Evolutionary conservation across 1,284 basidiomycete genomes (phyloP), one percentile per base, ranked within the genome.

Genomic region (Ustilago cynodontis): DNA sequence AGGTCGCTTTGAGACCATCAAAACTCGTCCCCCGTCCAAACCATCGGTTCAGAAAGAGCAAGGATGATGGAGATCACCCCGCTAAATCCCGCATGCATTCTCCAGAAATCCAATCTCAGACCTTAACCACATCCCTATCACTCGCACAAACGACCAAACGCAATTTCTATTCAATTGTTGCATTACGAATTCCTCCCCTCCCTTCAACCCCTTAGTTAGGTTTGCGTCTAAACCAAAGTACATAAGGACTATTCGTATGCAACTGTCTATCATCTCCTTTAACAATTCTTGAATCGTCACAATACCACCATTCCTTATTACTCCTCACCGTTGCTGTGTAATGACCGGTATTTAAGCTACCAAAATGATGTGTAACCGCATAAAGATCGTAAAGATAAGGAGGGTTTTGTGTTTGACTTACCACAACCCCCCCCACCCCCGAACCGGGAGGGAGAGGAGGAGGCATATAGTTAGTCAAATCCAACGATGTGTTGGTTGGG

Each of bases 401-500:
- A 7, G 79, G 84, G 11, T 79, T 67, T 65, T 81, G 86, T 64
- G 52, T 65, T n/a, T 45, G 31, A 58, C 77, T 82, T 2, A 60
- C 51, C 5, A 76, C 62, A 10, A 67, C 76, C 2, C 33, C 45
- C 16, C 28, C 58, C 10, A 22, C 58, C 3, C 10, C 33, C 58
- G 50, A 20, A 71, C 79, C 77, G 0, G 82, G 80, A 0, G 82
- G 77, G 3, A 87, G 67, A 0, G 87, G 86, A 7, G 87, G 89
- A 1, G 96, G 96, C 89, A 99, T 92, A 86, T 94, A 96, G 82
- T 92, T 91, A 26, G 94, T 96, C 52, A 99, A 87, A 84, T 99
- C 96, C 39, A 99, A 88, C 33, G 88, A 87, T 65, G 90, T 58
- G 3, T 91, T 66, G 93, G 88, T 67, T 9, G 96, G 96, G 87